phyloP scores from a whole-genome alignment of 768 basidiomycete species.

The Suillus subaureus region DNA sequence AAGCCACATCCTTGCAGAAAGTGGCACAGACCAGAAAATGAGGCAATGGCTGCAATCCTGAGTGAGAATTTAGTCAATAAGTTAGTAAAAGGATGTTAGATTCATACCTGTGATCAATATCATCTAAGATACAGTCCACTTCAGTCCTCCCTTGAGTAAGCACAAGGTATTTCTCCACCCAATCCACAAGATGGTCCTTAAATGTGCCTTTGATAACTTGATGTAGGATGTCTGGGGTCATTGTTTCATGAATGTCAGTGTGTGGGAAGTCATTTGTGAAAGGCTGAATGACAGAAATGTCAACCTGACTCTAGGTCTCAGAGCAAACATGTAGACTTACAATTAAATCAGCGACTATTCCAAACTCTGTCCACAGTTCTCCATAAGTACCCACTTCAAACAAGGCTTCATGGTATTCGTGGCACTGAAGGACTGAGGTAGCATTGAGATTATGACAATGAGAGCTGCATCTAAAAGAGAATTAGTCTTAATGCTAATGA shows the following conservation, averaged over 20 bases:
- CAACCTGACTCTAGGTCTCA: neutral
- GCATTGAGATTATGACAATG: neutral
- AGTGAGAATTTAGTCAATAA: neutral
- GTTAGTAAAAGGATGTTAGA: neutral
- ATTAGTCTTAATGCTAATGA: neutral
- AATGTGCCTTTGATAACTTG: slow-evolving; percentile 51
- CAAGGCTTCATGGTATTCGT: neutral
- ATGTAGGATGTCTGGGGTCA: slow-evolving; percentile 47
- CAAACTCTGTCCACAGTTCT: slow-evolving; percentile 35
- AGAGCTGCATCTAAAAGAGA: neutral
- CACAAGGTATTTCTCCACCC: slow-evolving; percentile 37
- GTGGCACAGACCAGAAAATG: slow-evolving; percentile 20
- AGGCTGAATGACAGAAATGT: neutral
- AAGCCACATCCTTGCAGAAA: slow-evolving; percentile 32
- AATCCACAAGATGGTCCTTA: slow-evolving; percentile 43
- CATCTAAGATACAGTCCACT: slow-evolving; percentile 31
- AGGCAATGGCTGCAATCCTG: slow-evolving; percentile 19
- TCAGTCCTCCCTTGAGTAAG: slow-evolving; percentile 8
- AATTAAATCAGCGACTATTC: slow-evolving; percentile 33
- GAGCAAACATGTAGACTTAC: slow-evolving; percentile 23
- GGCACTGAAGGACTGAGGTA: neutral
- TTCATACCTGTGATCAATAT: slow-evolving; percentile 38
- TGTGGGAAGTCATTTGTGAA: slow-evolving; percentile 11
- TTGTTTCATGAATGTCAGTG: slow-evolving; percentile 29
- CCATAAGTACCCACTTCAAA: slow-evolving; percentile 2